Conservation (phyloP, 164 flowering plant genomes). For the Vitis amurensis region DNA sequence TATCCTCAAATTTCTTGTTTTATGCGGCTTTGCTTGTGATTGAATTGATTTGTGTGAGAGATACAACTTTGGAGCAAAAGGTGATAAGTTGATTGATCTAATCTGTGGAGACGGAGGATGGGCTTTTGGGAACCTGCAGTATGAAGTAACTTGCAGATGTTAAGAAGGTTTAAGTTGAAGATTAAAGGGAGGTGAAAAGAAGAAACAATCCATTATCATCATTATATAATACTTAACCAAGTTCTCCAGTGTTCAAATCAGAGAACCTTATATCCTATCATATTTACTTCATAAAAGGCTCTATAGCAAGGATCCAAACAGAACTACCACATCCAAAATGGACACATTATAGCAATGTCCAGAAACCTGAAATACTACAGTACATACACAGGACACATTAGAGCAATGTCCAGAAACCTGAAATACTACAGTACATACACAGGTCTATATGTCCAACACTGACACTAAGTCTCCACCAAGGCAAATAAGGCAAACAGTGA, state of each 20-base stretch:
- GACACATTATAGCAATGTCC: not conserved
- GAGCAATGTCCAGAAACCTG: too few species aligned
- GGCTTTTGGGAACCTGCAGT: conserved; percentile 28
- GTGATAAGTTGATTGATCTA: conserved; percentile 12
- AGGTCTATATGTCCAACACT: not conserved
- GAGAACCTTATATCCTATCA: not conserved
- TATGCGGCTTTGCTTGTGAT: conserved; percentile 10
- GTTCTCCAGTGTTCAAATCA: not conserved
- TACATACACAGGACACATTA: too few species aligned
- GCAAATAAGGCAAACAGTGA: not conserved
- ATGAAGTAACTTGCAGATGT: not conserved
- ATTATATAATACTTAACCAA: not conserved
- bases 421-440: too few species aligned
- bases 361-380: not conserved
- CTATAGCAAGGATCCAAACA: not conserved
- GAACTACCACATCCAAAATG: too few species aligned
- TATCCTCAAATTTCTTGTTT: conserved; percentile 23
- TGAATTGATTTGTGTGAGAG: conserved; percentile 12
- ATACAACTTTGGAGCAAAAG: conserved; percentile 16
- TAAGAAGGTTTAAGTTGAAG: not conserved
- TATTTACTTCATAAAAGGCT: not conserved
- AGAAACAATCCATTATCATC: not conserved
- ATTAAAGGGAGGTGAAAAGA: not conserved
- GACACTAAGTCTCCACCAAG: not conserved
- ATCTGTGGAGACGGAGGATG: conserved; percentile 13